A percentile compares a stretch with the other conserved stretches of the same genome.
phyloP scores from a whole-genome alignment of 768 basidiomycete species.

The Boletus rubropictus region DNA sequence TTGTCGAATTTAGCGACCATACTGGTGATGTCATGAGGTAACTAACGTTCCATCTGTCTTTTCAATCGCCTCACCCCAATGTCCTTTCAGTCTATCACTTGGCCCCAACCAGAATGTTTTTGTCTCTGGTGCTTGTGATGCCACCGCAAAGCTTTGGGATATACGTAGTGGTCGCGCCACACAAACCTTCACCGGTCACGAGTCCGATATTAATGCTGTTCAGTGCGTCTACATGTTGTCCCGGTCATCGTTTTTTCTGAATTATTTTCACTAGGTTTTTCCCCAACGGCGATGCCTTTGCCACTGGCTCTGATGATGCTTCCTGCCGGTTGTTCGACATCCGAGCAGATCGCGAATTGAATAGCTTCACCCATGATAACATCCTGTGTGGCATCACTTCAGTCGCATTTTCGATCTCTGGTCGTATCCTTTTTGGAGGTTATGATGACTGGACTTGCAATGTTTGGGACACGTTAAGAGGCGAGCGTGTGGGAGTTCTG shows the following conservation, averaged over 20 bases:
- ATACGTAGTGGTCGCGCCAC: constrained; percentile 96
- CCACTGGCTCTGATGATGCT: constrained; percentile 97
- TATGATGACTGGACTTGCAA: constrained; percentile 99
- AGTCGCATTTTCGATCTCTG: constrained; percentile 97
- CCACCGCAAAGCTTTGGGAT: constrained; percentile 98
- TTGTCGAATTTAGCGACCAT: constrained; percentile 99
- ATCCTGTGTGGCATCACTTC: constrained; percentile 98
- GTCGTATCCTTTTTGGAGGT: constrained; percentile 94
- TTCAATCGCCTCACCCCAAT: constrained; percentile 8
- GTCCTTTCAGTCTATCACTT: constrained; percentile 69
- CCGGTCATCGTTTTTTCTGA: constrained; percentile 3
- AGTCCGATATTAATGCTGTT: constrained; percentile 98
- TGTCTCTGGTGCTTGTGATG: constrained; percentile 98
- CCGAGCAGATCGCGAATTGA: constrained; percentile 94
- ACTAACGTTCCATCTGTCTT: constrained; percentile 1
- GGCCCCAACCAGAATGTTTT: constrained; percentile 92
- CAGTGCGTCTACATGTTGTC: constrained; percentile 54
- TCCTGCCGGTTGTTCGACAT: constrained; percentile 98
- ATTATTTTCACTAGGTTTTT: constrained; percentile 66
- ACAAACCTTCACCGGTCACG: constrained; percentile 97
- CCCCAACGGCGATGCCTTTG: constrained; percentile 99
- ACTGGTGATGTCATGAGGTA: constrained; percentile 99
- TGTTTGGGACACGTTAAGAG: constrained; percentile 98
- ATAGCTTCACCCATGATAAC: constrained; percentile 96
- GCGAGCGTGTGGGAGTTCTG: constrained; percentile 94